phyloP scores from a whole-genome alignment of 768 basidiomycete genomes.

The Lentinula lateritia region DNA sequence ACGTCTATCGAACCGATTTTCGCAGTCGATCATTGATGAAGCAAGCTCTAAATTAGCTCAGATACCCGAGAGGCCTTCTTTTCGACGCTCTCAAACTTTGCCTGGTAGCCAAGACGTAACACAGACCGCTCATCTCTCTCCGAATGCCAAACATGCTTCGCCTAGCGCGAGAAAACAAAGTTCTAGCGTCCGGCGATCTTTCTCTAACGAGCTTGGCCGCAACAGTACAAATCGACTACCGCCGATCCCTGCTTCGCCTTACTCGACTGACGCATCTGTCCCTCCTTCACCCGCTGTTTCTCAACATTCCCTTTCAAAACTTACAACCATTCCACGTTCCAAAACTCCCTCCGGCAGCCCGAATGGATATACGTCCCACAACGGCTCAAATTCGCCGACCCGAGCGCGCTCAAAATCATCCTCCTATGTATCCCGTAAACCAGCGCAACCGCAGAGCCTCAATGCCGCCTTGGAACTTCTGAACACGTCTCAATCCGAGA shows the following conservation, averaged over 20 bases:
- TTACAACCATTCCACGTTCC: conserved; percentile 8
- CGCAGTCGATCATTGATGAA: conserved; percentile 27
- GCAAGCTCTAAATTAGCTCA: conserved; percentile 6
- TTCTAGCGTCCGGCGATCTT: conserved; percentile 20
- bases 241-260: conserved; percentile 67
- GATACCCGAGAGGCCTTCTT: conserved; percentile 21
- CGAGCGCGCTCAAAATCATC: conserved; percentile 49
- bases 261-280: conserved; percentile 53
- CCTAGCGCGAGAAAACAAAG: conserved; percentile 19
- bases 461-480: conserved; percentile 69
- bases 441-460: conserved; percentile 64
- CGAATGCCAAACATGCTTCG: conserved; percentile 3
- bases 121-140: neutral
- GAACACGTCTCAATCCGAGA: conserved; percentile 37
- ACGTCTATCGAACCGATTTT: conserved; percentile 52
- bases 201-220: conserved; percentile 20
- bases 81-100: conserved; percentile 32
- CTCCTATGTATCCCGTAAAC: conserved; percentile 46
- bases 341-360: conserved; percentile 13
- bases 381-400: conserved; percentile 29
- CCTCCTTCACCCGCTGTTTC: conserved; percentile 49
- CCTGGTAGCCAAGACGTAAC: conserved; percentile 25
- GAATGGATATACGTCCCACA: conserved; percentile 14
- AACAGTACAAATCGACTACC: conserved; percentile 36
- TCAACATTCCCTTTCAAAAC: conserved; percentile 26